Evolutionary conservation across 441 rosid genomes (phyloP).

Genomic region (Gossypium schwendimanii): DNA sequence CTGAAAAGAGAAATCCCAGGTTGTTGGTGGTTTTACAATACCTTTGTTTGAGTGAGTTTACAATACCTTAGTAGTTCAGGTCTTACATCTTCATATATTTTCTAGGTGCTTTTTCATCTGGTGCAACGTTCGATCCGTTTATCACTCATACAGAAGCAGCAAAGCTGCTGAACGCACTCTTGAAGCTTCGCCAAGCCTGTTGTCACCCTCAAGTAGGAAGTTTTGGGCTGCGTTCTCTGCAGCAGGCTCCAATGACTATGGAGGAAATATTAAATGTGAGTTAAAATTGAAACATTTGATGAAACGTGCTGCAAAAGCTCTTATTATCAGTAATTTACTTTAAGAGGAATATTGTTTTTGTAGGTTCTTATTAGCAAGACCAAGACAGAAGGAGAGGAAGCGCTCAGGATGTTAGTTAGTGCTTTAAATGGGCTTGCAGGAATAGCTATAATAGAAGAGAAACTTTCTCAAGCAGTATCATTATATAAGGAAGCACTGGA

Average conservation of each 20-base stretch:
- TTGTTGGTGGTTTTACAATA: constrained; percentile 22
- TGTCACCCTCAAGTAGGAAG: constrained; percentile 99
- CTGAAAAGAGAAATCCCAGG: constrained; percentile 66
- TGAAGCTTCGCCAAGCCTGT: constrained; percentile 99
- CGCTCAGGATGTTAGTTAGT: constrained; percentile 74
- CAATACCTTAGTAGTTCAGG: background rate
- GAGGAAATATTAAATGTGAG: constrained; percentile 81
- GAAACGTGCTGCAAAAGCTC: constrained; percentile 6
- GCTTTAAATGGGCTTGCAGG: constrained; percentile 97
- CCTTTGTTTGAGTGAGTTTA: constrained; percentile 19
- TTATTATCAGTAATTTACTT: constrained; percentile 15
- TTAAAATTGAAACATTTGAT: constrained; percentile 14
- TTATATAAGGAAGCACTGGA: constrained; percentile 78
- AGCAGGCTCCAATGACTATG: constrained; percentile 95
- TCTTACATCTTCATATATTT: constrained; percentile 17
- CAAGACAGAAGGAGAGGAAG: constrained; percentile 88
- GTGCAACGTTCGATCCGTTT: constrained; percentile 39
- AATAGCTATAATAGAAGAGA: constrained; percentile 70
- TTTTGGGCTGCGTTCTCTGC: constrained; percentile 85
- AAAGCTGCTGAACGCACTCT: constrained; percentile 80
- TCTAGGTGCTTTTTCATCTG: constrained; percentile 45
- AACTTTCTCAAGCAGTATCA: constrained; percentile 52
- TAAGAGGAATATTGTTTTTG: constrained; percentile 20
- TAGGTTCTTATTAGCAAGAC: constrained; percentile 95
- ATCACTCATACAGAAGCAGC: constrained; percentile 83